A percentile compares a stretch with the other conserved stretches of the same genome.
Evolutionary conservation across 305 asterid species (phyloP).

Genomic region (Fraxinus greggii): DNA sequence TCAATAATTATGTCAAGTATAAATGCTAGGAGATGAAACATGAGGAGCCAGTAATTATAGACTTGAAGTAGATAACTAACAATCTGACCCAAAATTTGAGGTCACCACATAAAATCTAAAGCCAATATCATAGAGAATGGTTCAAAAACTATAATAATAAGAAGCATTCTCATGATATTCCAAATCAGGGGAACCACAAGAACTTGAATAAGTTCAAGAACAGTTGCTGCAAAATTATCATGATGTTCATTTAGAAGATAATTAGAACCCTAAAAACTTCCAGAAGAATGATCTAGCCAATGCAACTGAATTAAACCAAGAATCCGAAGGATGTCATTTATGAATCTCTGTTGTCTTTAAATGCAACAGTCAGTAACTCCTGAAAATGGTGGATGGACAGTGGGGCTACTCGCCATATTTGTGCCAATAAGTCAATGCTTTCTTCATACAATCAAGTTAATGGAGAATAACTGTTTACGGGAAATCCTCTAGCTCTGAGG

Average conservation of each 20-base stretch:
- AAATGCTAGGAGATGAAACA: background rate
- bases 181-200: background rate
- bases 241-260: background rate
- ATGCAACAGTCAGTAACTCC: background rate
- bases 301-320: background rate
- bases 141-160: background rate
- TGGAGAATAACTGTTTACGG: background rate
- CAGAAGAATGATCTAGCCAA: background rate
- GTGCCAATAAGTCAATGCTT: background rate
- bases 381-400: background rate
- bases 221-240: background rate
- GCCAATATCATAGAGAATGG: background rate
- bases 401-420: background rate
- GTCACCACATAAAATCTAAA: background rate
- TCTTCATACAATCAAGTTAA: background rate
- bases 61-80: background rate
- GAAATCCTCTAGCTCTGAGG: background rate
- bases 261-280: background rate
- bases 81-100: background rate
- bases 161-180: background rate
- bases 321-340: background rate
- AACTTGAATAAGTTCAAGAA: background rate
- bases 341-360: background rate
- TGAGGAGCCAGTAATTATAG: background rate
- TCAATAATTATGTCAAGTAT: background rate